Conservation (phyloP, 352 stramenopile species). For the Pythium apleroticum region DNA sequence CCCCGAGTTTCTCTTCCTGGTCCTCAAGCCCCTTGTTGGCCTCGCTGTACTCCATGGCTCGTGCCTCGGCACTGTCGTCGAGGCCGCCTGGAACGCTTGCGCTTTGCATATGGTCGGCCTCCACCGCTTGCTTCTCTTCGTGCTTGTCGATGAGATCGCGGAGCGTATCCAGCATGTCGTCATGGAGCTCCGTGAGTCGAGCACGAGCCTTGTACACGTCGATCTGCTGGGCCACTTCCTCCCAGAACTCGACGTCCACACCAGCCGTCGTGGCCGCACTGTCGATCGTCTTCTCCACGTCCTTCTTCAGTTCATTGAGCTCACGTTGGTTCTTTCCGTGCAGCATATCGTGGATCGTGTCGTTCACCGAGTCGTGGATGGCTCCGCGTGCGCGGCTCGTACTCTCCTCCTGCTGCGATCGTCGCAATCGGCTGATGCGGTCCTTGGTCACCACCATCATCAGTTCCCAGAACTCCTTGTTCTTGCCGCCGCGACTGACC, state of each 20-base stretch:
- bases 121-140: slow-evolving; percentile 46
- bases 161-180: slow-evolving; percentile 93
- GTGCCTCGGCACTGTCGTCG: slow-evolving; percentile 66
- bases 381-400: slow-evolving; percentile 62
- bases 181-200: slow-evolving; percentile 89
- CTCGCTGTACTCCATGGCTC: slow-evolving; percentile 64
- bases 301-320: slow-evolving; percentile 48
- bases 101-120: slow-evolving; percentile 25
- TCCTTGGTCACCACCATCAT: slow-evolving; percentile 82
- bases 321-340: slow-evolving; percentile 62
- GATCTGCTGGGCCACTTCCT: slow-evolving; percentile 91
- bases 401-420: slow-evolving; percentile 58
- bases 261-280: slow-evolving; percentile 51
- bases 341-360: slow-evolving; percentile 91
- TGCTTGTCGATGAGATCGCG: slow-evolving; percentile 90
- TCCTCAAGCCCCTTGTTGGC: slow-evolving; percentile 66
- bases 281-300: slow-evolving; percentile 71
- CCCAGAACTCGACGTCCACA: slow-evolving; percentile 94
- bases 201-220: slow-evolving; percentile 90
- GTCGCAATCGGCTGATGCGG: slow-evolving; percentile 54
- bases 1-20: slow-evolving; percentile 78
- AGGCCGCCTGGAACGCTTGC: slow-evolving; percentile 9
- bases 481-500: slow-evolving; percentile 38
- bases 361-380: slow-evolving; percentile 84
- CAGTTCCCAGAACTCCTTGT: slow-evolving; percentile 87